Conservation (phyloP, 2,329 filamentous ascomycete species). For the Fusarium agapanthi region DNA sequence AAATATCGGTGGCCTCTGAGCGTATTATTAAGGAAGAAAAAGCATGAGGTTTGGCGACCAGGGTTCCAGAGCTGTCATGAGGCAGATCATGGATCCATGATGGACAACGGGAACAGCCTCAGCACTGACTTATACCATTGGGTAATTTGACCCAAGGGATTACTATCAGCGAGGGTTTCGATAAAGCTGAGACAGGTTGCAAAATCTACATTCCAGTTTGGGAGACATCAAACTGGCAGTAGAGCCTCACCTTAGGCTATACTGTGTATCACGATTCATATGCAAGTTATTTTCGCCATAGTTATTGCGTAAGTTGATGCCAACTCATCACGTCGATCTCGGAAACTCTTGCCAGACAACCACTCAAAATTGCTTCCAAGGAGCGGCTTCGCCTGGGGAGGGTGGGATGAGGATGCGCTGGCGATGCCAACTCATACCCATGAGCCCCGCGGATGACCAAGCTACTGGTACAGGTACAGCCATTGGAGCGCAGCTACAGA, state of each 20-base stretch:
- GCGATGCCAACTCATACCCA: constrained; percentile 41
- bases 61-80: constrained; percentile 16
- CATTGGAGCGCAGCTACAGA: constrained; percentile 23
- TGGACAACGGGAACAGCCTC: neutral
- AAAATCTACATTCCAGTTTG: constrained; percentile 10
- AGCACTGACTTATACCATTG: constrained; percentile 12
- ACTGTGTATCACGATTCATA: neutral
- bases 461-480: constrained; percentile 7
- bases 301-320: constrained; percentile 22
- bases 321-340: constrained; percentile 39
- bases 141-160: neutral
- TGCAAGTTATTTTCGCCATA: constrained; percentile 3
- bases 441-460: constrained; percentile 24
- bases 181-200: neutral
- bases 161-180: neutral
- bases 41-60: neutral
- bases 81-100: constrained; percentile 6
- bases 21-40: neutral
- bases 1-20: constrained; percentile 11
- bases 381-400: constrained; percentile 14
- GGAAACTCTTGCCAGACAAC: constrained; percentile 9
- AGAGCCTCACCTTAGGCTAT: constrained; percentile 2
- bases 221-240: neutral
- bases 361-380: constrained; percentile 20
- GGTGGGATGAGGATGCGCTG: constrained; percentile 42